Base-by-base conservation (phyloP, 352 stramenopile genomes). In the Phytopythium vexans region DNA sequence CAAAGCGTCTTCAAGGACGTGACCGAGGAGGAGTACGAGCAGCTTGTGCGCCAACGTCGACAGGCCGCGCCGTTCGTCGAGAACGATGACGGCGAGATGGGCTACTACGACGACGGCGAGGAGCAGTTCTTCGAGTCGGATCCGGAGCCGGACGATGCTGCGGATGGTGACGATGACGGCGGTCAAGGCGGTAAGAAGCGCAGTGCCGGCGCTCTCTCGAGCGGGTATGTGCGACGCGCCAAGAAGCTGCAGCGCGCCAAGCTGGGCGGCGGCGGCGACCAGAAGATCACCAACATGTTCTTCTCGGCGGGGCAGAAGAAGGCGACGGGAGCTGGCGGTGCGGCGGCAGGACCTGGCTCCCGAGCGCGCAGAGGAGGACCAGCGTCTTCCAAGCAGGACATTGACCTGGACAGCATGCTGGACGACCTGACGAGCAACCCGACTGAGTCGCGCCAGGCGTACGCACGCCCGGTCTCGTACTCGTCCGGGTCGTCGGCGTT, bases 241-340 rank as follows among this genome's bases (percentile, higher is more conserved):
- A 93, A 95, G 66, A 90, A 85, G 60, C 82, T 92, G 66, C 83
- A 94, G 57, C 70, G 86, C 37, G 84, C 83, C 7, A 94, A 95
- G 58, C 68, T 94, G 0, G 79, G 79, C 39, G 62, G 60, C 6
- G 74, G 77, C 35, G 83, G 72, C 36, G 86, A 90, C 44, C 79
- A 91, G 60, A 94, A 95, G 70, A 95, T 95, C 62, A 91, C 83
- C 48, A 92, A 89, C 56, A 91, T 94, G 80, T 94, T 94, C 52
- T 92, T 92, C 62, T 90, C 82, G 9, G 62, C 67, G 9, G 64
- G 62, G 9, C 57, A 71, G 38, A 84, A 77, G 49, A 75, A 77
- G 43, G 61, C 41, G 16, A 58, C 42, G n/a, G 58, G 59, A 15
- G 55, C 60, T 33, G 49, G 70, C 44, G 54, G 64, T 44, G 56